Conservation (phyloP, 805 yeast genomes). For the Metschnikowia kofuensis region DNA sequence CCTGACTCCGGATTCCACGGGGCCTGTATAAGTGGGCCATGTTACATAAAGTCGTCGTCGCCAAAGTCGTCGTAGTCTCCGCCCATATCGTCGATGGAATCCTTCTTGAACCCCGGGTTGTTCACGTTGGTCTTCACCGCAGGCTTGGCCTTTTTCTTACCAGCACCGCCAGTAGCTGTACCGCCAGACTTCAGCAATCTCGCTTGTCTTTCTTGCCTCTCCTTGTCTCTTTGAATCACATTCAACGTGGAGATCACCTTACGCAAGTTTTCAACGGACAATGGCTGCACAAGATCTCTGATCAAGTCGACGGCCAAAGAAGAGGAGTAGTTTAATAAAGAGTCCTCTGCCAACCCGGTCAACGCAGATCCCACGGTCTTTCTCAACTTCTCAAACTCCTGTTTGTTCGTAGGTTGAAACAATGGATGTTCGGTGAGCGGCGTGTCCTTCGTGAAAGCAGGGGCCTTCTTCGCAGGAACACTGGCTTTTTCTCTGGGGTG, state of each 20-base stretch:
- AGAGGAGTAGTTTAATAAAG: conserved; percentile 67
- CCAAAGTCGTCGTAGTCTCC: conserved; percentile 56
- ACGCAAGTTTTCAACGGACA: conserved; percentile 76
- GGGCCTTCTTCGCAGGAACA: conserved; percentile 27
- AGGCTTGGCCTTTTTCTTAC: conserved; percentile 90
- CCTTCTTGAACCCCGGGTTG: conserved; percentile 56
- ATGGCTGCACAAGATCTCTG: conserved; percentile 80
- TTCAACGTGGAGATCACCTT: conserved; percentile 83
- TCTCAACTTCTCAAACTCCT: conserved; percentile 70
- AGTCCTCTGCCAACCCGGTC: conserved; percentile 56
- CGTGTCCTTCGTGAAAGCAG: conserved; percentile 51
- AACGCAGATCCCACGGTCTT: conserved; percentile 65
- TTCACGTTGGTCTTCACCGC: conserved; percentile 59
- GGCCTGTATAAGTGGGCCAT: neutral
- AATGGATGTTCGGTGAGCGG: conserved; percentile 72
- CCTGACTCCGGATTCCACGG: neutral
- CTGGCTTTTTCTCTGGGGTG: conserved; percentile 54
- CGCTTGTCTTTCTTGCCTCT: conserved; percentile 84
- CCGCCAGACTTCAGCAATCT: conserved; percentile 81
- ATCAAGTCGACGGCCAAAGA: conserved; percentile 78
- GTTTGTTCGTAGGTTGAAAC: conserved; percentile 77
- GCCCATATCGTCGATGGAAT: conserved; percentile 51
- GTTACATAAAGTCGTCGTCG: conserved; percentile 81
- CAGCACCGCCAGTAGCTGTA: conserved; percentile 88
- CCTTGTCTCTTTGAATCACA: conserved; percentile 79